These are phyloP conservation scores for Trichosporon ovoides DNA, from an alignment of 1,284 basidiomycete species.

Conservation along the genomic window DNA sequence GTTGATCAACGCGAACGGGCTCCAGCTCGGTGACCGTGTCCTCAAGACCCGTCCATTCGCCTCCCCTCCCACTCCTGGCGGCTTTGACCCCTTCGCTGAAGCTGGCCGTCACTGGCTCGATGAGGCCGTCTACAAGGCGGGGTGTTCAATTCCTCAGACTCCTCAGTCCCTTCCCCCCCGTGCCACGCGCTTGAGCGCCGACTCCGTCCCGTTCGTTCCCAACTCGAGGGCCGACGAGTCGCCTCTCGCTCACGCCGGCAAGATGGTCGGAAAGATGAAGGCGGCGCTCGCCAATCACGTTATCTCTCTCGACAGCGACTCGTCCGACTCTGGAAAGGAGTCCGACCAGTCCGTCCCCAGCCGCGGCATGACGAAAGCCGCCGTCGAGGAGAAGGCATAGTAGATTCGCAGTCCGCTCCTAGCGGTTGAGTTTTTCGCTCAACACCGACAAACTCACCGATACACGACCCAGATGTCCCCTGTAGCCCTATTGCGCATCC, in stretches of 20 bases:
- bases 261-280: conserved; percentile 4
- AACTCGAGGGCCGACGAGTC: neutral
- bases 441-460: neutral
- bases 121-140: neutral
- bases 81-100: conserved; percentile 18
- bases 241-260: neutral
- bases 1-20: conserved; percentile 31
- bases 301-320: conserved; percentile 1
- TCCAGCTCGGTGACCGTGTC: conserved; percentile 27
- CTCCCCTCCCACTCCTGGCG: neutral
- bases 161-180: conserved; percentile 4
- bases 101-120: neutral
- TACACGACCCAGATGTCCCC: neutral
- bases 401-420: neutral
- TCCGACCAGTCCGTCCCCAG: neutral
- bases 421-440: neutral
- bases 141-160: neutral
- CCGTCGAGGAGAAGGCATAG: neutral
- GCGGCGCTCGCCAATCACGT: neutral
- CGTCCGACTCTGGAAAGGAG: neutral
- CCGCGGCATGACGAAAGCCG: neutral
- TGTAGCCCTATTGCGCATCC: neutral
- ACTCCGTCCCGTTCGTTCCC: conserved; percentile 28
- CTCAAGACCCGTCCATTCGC: conserved; percentile 7
- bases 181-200: conserved; percentile 20